Evolutionary conservation across 176 grass and related monocot genomes (phyloP).

Genomic region (Bromus sterilis): DNA sequence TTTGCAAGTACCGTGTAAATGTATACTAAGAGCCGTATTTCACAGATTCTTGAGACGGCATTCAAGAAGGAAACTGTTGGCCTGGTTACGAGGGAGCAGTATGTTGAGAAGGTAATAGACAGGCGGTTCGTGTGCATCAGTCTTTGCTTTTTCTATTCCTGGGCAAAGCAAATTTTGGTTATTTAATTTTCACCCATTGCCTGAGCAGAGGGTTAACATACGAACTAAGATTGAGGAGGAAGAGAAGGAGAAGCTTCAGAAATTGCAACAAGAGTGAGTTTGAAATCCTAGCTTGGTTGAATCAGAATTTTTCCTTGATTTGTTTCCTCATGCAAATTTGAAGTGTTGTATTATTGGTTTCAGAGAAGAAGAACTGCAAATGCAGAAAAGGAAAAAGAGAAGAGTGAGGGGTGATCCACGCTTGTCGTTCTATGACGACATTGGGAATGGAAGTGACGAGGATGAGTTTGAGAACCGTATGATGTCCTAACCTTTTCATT

Average conservation of each 20-base stretch:
- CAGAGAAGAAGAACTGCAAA: constrained; percentile 89
- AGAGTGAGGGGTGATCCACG: constrained; percentile 84
- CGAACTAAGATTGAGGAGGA: constrained; percentile 88
- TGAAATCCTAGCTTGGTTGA: neutral
- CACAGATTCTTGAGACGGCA: constrained; percentile 94
- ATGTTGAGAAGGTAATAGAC: constrained; percentile 91
- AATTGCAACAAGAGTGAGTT: constrained; percentile 81
- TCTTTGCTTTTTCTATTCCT: neutral
- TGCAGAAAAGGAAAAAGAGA: constrained; percentile 95
- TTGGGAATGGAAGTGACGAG: constrained; percentile 83
- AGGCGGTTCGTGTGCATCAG: neutral
- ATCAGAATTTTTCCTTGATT: neutral
- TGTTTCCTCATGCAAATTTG: neutral
- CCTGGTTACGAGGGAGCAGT: constrained; percentile 95
- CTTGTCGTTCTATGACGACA: constrained; percentile 76
- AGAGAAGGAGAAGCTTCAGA: constrained; percentile 98
- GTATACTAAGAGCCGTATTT: neutral
- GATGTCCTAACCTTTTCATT: constrained; percentile 7
- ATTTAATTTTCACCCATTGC: neutral
- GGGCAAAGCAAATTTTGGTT: neutral
- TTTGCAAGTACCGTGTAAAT: neutral
- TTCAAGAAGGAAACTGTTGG: constrained; percentile 99
- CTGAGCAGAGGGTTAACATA: constrained; percentile 79
- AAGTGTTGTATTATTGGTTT: constrained; percentile 10
- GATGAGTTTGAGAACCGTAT: constrained; percentile 76